Conservation (phyloP, 352 stramenopile species). For the Phytophthora hybrid region DNA sequence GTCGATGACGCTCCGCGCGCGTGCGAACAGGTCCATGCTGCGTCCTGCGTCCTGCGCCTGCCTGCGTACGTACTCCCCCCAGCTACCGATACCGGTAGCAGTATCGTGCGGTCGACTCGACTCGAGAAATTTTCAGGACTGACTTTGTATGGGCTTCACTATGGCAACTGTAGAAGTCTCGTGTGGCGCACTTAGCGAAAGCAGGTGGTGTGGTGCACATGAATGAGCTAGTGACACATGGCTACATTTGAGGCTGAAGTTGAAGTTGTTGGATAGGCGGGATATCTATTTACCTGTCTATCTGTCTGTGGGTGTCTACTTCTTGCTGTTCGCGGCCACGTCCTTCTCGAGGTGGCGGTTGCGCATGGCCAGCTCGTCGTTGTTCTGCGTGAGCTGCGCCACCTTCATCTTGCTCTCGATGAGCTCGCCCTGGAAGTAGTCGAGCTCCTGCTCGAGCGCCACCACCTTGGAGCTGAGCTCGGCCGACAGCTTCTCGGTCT, state of each 20-base stretch:
- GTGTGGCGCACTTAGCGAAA: constrained; percentile 5
- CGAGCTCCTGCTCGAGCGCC: constrained; percentile 76
- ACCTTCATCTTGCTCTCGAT: constrained; percentile 89
- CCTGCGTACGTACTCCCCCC: background rate
- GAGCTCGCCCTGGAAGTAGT: constrained; percentile 85
- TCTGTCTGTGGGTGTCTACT: constrained; percentile 23
- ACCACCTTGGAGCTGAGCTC: constrained; percentile 50
- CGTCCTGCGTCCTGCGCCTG: background rate
- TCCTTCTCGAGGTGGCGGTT: constrained; percentile 76
- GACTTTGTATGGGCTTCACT: constrained; percentile 28
- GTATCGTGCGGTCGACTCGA: constrained; percentile 24
- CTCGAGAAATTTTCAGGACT: constrained; percentile 40
- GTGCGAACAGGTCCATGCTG: constrained; percentile 50
- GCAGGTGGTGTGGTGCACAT: constrained; percentile 5
- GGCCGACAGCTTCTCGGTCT: constrained; percentile 42
- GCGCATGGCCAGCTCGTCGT: constrained; percentile 71
- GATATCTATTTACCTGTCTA: background rate
- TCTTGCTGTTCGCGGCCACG: constrained; percentile 29
- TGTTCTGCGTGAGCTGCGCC: constrained; percentile 72
- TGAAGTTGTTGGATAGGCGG: constrained; percentile 18
- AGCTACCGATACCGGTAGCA: background rate
- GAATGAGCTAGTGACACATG: constrained; percentile 16
- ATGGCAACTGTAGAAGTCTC: constrained; percentile 1
- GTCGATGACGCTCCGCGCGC: constrained; percentile 43
- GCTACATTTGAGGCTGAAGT: constrained; percentile 29